A percentile compares a stretch with the other conserved stretches of the same genome.
Evolutionary conservation across 768 basidiomycete genomes (phyloP).

Genomic region (Suillus placidus): DNA sequence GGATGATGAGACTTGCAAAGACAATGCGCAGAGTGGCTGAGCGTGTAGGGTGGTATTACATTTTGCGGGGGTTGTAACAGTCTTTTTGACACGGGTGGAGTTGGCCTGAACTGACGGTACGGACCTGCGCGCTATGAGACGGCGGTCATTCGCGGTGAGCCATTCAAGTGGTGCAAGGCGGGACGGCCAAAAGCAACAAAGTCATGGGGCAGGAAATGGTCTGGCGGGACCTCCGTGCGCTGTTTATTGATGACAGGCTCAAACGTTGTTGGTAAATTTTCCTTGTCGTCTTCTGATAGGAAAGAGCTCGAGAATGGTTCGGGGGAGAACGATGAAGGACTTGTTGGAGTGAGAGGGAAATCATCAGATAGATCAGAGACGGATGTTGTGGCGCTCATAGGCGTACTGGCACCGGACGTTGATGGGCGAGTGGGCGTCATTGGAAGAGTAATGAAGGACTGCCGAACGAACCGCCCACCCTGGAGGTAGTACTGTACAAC

Average conservation of each 20-base stretch:
- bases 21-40: slow-evolving; percentile 63
- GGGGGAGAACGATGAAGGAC: slow-evolving; percentile 51
- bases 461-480: slow-evolving; percentile 72
- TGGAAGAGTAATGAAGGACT: slow-evolving; percentile 53
- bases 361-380: slow-evolving; percentile 80
- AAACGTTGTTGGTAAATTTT: slow-evolving; percentile 72
- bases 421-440: slow-evolving; percentile 55
- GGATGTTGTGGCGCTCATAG: slow-evolving; percentile 73
- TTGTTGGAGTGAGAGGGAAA: slow-evolving; percentile 81
- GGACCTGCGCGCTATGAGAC: slow-evolving; percentile 50
- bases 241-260: slow-evolving; percentile 76
- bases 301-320: slow-evolving; percentile 59
- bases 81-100: slow-evolving; percentile 55
- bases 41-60: slow-evolving; percentile 73
- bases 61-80: slow-evolving; percentile 62
- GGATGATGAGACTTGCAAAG: slow-evolving; percentile 64
- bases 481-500: slow-evolving; percentile 94
- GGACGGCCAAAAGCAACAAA: slow-evolving; percentile 79
- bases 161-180: slow-evolving; percentile 77
- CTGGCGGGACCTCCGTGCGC: slow-evolving; percentile 65
- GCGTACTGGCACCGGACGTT: slow-evolving; percentile 64
- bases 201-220: slow-evolving; percentile 80
- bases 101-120: slow-evolving; percentile 25
- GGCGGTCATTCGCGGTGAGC: slow-evolving; percentile 54
- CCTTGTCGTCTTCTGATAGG: slow-evolving; percentile 74